Evolutionary conservation across 805 yeast species (phyloP), one percentile per base, ranked within the genome.

Genomic region (Yamadazyma sp.): DNA sequence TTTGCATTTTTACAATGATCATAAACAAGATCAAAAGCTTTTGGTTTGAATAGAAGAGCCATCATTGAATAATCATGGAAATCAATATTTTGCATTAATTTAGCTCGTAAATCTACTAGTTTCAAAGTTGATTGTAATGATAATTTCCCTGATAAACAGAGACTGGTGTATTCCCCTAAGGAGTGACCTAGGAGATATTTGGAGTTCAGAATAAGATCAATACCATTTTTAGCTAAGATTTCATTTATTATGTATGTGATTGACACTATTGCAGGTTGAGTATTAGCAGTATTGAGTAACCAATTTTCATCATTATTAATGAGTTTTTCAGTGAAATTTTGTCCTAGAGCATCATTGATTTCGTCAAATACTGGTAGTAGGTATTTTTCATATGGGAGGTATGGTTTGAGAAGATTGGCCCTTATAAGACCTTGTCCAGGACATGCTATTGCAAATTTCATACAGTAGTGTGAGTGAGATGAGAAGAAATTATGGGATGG

Each of bases 191-290:
- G 33, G 4, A 61, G 43, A 39, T 44, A 60, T 13, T 21, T 12
- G 9, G 55, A 40, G 5, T 44, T 38, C 1, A 40, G 33, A 2
- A 45, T 32, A 15, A 58, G 39, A 35, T 52, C 47, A 3, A 52
- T 30, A 3, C 49, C 58, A 5, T 38, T 32, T 14, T 45, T 33
- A 5, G 49, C 45, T 13, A 58, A 5, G 9, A 56, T 30, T 15
- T 53, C 45, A 39, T 45, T 47, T 7, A 60, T 50, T 4, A 65
- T 50, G 32, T 49, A 56, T 16, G 75, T 61, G 4, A 75, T 53
- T 2, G 70, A 58, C 20, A 75, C 52, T 8, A 75, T 67, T 16
- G 78, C 70, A 3, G 80, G 80, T 57, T 76, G 82, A 15, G 79
- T 78, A 45, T 69, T 59, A 27, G 66, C 55, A 0, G 78, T 73